phyloP scores from a whole-genome alignment of 2,329 filamentous ascomycete species.

The Pyrenophora teres region DNA sequence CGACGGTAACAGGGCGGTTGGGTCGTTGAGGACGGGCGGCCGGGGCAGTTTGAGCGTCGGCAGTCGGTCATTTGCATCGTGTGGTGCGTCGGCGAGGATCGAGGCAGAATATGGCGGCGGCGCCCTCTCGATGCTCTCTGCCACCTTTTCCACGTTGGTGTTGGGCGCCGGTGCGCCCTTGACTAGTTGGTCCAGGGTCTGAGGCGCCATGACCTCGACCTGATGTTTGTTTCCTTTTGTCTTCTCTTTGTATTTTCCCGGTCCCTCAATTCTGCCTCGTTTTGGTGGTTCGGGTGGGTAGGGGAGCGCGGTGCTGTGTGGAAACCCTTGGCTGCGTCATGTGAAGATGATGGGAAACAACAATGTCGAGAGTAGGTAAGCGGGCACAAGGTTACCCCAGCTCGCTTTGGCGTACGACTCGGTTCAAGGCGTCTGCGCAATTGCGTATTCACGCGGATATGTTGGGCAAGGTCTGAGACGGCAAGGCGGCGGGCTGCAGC shows the following conservation, averaged over 20 bases:
- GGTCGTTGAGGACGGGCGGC: slow-evolving; percentile 61
- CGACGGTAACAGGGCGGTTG: slow-evolving; percentile 80
- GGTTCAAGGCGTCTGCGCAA: neutral
- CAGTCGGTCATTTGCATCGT: slow-evolving; percentile 49
- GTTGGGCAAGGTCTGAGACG: neutral
- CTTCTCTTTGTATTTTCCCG: neutral
- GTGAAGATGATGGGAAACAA: slow-evolving; percentile 1
- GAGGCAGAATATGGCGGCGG: slow-evolving; percentile 23
- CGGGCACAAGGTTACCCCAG: neutral
- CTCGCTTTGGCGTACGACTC: neutral
- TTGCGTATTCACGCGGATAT: neutral
- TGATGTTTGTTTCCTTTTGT: neutral
- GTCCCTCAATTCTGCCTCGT: neutral
- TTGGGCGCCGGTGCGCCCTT: slow-evolving; percentile 80
- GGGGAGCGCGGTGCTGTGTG: neutral
- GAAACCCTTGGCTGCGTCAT: slow-evolving; percentile 6
- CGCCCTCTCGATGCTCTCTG: slow-evolving; percentile 10
- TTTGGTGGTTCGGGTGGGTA: neutral
- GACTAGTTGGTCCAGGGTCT: slow-evolving; percentile 79
- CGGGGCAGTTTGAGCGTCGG: slow-evolving; percentile 44
- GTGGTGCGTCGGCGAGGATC: slow-evolving; percentile 21
- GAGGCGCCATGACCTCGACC: slow-evolving; percentile 18
- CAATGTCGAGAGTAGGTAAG: neutral
- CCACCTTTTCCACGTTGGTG: slow-evolving; percentile 41
- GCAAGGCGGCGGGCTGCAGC: neutral